These are phyloP conservation scores for Daldinia decipiens DNA, from an alignment of 495 filamentous ascomycete genomes.

Conservation along the genomic window DNA sequence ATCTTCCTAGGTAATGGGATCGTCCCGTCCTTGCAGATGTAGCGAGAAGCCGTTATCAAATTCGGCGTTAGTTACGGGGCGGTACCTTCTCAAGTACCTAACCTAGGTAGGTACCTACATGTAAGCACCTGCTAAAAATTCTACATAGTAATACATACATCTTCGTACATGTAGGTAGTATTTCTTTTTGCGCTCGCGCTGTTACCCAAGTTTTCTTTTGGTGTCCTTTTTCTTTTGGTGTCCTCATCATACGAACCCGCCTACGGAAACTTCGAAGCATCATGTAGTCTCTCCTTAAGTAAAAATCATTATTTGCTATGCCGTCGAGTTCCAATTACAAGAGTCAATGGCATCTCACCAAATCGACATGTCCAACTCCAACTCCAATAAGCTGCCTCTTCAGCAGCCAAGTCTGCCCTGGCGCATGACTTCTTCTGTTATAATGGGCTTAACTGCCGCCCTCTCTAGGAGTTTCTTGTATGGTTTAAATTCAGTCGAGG, in stretches of 20 bases:
- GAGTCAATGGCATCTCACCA: constrained; percentile 37
- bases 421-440: constrained; percentile 62
- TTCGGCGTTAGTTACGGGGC: neutral
- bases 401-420: constrained; percentile 60
- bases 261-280: neutral
- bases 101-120: neutral
- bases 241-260: neutral
- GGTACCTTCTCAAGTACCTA: constrained; percentile 4
- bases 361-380: constrained; percentile 31
- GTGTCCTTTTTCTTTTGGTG: constrained; percentile 10
- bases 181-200: constrained; percentile 5
- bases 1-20: constrained; percentile 12
- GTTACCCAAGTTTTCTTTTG: constrained; percentile 4
- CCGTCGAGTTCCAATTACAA: neutral
- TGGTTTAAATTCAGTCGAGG: constrained; percentile 66
- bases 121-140: neutral
- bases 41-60: neutral
- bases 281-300: constrained; percentile 18
- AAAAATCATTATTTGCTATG: constrained; percentile 28
- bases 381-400: constrained; percentile 28
- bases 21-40: constrained; percentile 7
- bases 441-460: constrained; percentile 63
- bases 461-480: constrained; percentile 58
- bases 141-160: no score
- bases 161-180: neutral